Base-by-base conservation (phyloP, 441 rosid genomes). In the Gossypium aridum region DNA sequence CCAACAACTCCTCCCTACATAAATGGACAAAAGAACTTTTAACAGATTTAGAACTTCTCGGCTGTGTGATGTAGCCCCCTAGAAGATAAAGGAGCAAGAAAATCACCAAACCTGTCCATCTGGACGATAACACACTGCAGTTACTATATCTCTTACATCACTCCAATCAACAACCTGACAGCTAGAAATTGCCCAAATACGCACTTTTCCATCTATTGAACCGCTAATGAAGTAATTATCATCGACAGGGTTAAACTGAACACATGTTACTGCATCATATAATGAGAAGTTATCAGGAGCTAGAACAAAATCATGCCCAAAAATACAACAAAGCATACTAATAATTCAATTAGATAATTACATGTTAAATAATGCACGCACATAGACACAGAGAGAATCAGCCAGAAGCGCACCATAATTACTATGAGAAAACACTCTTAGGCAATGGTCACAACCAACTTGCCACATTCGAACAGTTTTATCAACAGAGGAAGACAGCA, bases 171-270 rank as follows among this genome's bases (percentile, higher is more conserved):
- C 89, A 78, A 96, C 99, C 62, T 86, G 88, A 76, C 90, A 83
- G 25, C 83, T 76, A 75, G 83, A 71, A 70, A 87, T 80, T 64
- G 87, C 90, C 99, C 99, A 96, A 23, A 94, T 92, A 22, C 99
- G 96, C 78, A 94, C 87, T 87, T 92, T 96, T 71, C 98, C 98
- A 81, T 96, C 99, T 70, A 96, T 87, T 12, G 98, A 96, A 72
- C 98, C 98, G 45, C 93, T 96, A 80, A 94, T 87, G 89, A 96
- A 96, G 83, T 84, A 80, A 78, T 87, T 87, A 74, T 92, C 91
- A 83, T 94, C 90, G 37, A 85, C 84, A 17, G 98, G 99, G 84
- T 96, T 91, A 82, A 96, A 94, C 72, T 92, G 91, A 37, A 91
- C 93, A 64, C 91, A 87, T 39, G 98, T 96, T 62, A 96, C 99